Conservation (phyloP, 805 yeast species). For the Pichia gijzeniarum region DNA sequence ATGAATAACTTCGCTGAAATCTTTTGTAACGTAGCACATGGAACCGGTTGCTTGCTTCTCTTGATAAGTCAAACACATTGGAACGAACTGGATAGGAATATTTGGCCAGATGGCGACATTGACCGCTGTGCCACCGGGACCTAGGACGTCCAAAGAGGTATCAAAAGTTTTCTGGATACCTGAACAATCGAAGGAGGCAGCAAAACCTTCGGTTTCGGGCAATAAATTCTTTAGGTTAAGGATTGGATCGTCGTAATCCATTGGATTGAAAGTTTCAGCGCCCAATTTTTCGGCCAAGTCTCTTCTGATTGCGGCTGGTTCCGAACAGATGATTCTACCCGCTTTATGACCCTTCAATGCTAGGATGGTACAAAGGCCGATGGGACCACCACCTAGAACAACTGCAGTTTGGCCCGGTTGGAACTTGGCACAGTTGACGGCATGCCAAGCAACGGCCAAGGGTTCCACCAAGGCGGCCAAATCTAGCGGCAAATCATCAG, state of each 20-base stretch:
- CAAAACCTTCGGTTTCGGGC: conserved; percentile 41
- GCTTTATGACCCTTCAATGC: conserved; percentile 46
- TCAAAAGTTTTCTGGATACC: conserved; percentile 49
- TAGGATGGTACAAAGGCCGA: conserved; percentile 53
- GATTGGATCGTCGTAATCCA: conserved; percentile 33
- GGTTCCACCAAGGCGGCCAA: conserved; percentile 51
- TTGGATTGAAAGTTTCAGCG: conserved; percentile 47
- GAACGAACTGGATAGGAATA: conserved; percentile 41
- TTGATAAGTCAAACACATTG: conserved; percentile 48
- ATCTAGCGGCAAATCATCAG: conserved; percentile 29
- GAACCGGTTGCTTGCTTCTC: conserved; percentile 56
- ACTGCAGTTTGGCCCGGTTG: conserved; percentile 39
- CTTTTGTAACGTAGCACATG: conserved; percentile 51
- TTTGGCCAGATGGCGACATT: conserved; percentile 64
- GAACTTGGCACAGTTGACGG: conserved; percentile 42
- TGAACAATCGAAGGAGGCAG: conserved; percentile 47
- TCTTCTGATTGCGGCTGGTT: conserved; percentile 57
- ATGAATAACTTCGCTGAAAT: conserved; percentile 49
- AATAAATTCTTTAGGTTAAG: conserved; percentile 32
- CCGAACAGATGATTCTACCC: conserved; percentile 49
- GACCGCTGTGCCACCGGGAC: conserved; percentile 51
- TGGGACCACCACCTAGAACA: conserved; percentile 58
- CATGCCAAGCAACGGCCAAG: conserved; percentile 55
- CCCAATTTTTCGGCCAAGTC: conserved; percentile 47
- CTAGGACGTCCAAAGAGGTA: conserved; percentile 43